Base-by-base conservation (phyloP, 2,329 filamentous ascomycete genomes). In the Intubia oerlemansii region DNA sequence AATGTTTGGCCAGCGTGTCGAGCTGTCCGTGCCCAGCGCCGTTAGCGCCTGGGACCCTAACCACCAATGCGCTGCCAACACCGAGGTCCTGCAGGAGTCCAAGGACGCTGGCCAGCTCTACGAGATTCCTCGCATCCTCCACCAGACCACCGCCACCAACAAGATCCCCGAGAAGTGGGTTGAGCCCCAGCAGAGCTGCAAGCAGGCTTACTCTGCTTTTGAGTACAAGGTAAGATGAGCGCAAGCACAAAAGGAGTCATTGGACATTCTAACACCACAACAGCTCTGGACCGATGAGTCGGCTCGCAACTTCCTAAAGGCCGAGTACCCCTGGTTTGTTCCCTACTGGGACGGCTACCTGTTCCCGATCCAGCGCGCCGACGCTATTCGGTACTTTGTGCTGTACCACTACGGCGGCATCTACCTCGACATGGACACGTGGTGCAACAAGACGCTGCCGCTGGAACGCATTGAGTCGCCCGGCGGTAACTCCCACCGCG, bases 301-400 rank as follows among this genome's bases (percentile, higher is more conserved):
- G 38, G 65, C 73, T 15, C 61, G 70, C 39, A 62, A 72, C 3
- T 82, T 85, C 42, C 79, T 85, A 39, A 61, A 62, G 20, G 54
- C 57, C 18, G 66, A 84, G 46, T 85, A 81, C 41, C 66, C 75
- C 2, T 82, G 75, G 72, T 84, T 81, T 46, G 53, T 80, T 11
- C 57, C 67, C 29, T 79, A 72, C 0, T 88, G 77, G 43, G 69
- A 79, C 42, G 60, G 59, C 41, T 85, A 84, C 50, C 59, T 56
- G 18, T 78, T 73, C 46, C 68, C 72, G 10, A 81, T 85, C 37
- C 74, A 84, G 50, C 66, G 76, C 35, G 74, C 77, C 32, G 78
- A 85, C 43, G 59, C 75, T 5, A 76, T 85, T 41, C 65, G 78
- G 28, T 85, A 85, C 52, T 84, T 85, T 44, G 59, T 82, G 13